These are phyloP conservation scores for Calonectria henricotiae DNA, from an alignment of 2,329 filamentous ascomycete species.

Conservation along the genomic window DNA sequence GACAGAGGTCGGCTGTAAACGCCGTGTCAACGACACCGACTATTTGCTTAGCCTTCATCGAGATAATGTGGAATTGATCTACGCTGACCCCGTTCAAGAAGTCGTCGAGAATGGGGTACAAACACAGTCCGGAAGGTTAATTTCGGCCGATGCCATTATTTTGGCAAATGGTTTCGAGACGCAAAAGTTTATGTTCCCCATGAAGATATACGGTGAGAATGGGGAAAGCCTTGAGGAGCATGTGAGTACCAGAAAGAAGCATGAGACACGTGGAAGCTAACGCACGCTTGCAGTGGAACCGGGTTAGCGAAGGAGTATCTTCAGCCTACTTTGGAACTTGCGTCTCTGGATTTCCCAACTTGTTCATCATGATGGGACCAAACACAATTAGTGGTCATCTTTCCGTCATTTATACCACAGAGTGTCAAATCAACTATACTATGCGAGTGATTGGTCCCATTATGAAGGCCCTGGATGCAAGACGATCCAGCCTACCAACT, in stretches of 20 bases:
- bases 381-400: constrained; percentile 64
- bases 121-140: constrained; percentile 40
- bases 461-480: constrained; percentile 46
- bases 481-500: constrained; percentile 22
- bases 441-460: constrained; percentile 59
- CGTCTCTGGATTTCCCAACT: constrained; percentile 64
- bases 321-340: constrained; percentile 68
- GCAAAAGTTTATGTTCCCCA: constrained; percentile 63
- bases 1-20: constrained; percentile 58
- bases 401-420: constrained; percentile 67
- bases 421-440: constrained; percentile 68
- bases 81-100: constrained; percentile 39
- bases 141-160: constrained; percentile 59
- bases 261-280: not conserved
- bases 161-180: constrained; percentile 68
- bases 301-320: constrained; percentile 46
- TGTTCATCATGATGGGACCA: constrained; percentile 57
- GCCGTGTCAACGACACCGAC: constrained; percentile 57
- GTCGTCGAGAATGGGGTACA: constrained; percentile 42
- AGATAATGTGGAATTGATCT: constrained; percentile 54
- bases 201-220: constrained; percentile 63
- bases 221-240: constrained; percentile 60
- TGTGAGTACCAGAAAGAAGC: constrained; percentile 53
- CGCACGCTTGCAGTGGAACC: constrained; percentile 51
- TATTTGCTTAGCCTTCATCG: constrained; percentile 54